These are phyloP conservation scores for Blastobotrys niveus DNA, from an alignment of 1,139 yeast species.

Conservation along the genomic window DNA sequence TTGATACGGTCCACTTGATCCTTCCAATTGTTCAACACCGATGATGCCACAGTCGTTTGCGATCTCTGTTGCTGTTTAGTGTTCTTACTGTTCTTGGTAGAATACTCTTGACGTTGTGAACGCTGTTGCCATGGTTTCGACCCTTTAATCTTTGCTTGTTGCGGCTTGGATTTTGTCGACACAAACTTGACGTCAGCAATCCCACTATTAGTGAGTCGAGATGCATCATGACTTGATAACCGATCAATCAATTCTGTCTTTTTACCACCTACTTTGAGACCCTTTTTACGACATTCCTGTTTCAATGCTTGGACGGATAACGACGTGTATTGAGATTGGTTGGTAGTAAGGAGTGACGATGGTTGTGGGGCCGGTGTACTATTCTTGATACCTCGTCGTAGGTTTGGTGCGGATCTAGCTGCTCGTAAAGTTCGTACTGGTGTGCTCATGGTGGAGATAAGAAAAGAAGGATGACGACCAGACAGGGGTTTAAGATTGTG, in stretches of 20 bases:
- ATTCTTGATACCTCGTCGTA: conserved; percentile 26
- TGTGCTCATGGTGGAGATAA: conserved; percentile 1
- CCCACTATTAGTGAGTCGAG: conserved; percentile 30
- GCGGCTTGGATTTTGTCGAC: conserved; percentile 20
- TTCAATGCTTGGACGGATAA: conserved; percentile 48
- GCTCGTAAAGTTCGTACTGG: conserved; percentile 15
- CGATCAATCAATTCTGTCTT: conserved; percentile 51
- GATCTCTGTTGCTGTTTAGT: not conserved
- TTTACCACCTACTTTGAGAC: conserved; percentile 50
- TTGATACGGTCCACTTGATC: conserved; percentile 13
- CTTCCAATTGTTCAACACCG: conserved; percentile 1
- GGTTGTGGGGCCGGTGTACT: conserved; percentile 33
- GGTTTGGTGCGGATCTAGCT: conserved; percentile 20
- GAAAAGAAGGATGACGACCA: not conserved
- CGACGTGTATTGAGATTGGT: conserved; percentile 29
- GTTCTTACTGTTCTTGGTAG: not conserved
- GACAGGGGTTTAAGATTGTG: no score
- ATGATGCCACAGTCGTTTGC: conserved; percentile 8
- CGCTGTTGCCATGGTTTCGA: not conserved
- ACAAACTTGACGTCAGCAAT: conserved; percentile 5
- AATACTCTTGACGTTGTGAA: not conserved
- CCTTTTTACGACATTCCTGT: conserved; percentile 50
- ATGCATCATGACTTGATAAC: conserved; percentile 35
- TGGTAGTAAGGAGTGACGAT: conserved; percentile 28
- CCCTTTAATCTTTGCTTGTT: conserved; percentile 36